A percentile compares a stretch with the other conserved stretches of the same genome.
These are phyloP conservation scores for Lotmaria passim DNA, from an alignment of 208 protist genomes.

Conservation along the genomic window DNA sequence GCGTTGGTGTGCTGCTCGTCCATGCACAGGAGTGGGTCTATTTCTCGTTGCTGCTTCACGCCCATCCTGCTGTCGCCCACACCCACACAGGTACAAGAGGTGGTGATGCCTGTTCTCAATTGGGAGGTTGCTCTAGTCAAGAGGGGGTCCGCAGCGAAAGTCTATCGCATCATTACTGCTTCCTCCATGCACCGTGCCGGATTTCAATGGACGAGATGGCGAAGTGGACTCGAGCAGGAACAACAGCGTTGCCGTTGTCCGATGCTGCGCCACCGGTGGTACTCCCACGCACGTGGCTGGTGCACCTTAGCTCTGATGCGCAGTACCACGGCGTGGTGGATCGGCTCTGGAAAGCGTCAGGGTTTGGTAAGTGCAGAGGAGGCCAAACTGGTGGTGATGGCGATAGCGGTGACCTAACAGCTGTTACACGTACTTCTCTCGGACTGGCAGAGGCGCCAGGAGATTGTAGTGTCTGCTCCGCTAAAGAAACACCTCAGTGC, in stretches of 20 bases:
- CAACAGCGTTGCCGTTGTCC: not conserved
- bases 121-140: no score
- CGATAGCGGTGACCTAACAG: no score
- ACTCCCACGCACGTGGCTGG: constrained; percentile 22
- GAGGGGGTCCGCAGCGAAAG: not conserved
- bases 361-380: not conserved
- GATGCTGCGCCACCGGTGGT: not conserved
- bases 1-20: constrained; percentile 46
- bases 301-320: constrained; percentile 26
- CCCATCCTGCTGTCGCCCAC: constrained; percentile 9
- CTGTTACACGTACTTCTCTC: no score
- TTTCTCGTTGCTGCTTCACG: constrained; percentile 43
- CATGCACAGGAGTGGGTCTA: constrained; percentile 33
- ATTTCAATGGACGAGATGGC: constrained; percentile 20
- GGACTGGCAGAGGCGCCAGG: no score
- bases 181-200: constrained; percentile 20
- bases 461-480: no score
- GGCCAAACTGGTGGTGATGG: not conserved
- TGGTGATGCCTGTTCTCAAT: no score
- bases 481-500: no score
- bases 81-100: not conserved
- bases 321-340: not conserved
- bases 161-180: constrained; percentile 27
- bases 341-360: not conserved
- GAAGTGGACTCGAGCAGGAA: not conserved